A percentile compares a stretch with the other conserved stretches of the same genome.
These are phyloP conservation scores for Parsonsia alboflavescens DNA, from an alignment of 257 asterid species.

Conservation along the genomic window DNA sequence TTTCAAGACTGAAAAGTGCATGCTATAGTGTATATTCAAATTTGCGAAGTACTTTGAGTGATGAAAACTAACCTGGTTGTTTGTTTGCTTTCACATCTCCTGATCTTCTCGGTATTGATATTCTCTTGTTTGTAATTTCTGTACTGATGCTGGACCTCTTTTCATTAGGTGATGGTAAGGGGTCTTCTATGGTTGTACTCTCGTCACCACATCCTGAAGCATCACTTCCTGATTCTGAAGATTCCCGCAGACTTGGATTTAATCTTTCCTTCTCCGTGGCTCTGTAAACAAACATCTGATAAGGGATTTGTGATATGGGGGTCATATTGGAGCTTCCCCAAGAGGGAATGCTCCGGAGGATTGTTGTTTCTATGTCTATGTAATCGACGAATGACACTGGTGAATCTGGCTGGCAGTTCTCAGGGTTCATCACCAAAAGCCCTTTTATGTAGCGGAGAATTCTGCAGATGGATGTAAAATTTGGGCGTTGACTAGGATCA, in stretches of 20 bases:
- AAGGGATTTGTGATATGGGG: slow-evolving; percentile 53
- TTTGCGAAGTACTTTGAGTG: slow-evolving; percentile 2
- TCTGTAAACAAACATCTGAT: slow-evolving; percentile 65
- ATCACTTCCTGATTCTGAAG: slow-evolving; percentile 81
- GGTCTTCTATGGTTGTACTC: slow-evolving; percentile 34
- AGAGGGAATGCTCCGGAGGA: slow-evolving; percentile 24
- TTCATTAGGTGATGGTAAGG: slow-evolving; percentile 41
- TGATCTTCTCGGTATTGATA: slow-evolving; percentile 37
- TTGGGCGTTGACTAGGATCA: slow-evolving; percentile 39
- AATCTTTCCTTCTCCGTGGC: slow-evolving; percentile 65
- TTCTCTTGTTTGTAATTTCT: slow-evolving; percentile 35
- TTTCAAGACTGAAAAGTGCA: background rate
- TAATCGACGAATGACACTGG: slow-evolving; percentile 48
- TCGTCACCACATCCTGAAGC: slow-evolving; percentile 55
- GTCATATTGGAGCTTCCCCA: slow-evolving; percentile 15
- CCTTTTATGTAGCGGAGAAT: slow-evolving; percentile 58
- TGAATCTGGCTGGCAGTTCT: slow-evolving; percentile 51
- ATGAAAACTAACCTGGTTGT: slow-evolving; percentile 46
- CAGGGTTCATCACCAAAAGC: slow-evolving; percentile 39
- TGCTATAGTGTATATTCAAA: background rate
- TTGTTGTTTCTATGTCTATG: slow-evolving; percentile 30
- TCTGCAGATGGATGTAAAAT: slow-evolving; percentile 50
- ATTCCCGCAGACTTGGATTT: slow-evolving; percentile 31
- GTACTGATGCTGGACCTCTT: slow-evolving; percentile 37
- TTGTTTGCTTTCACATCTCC: slow-evolving; percentile 36